Base-by-base conservation (phyloP, 768 basidiomycete species). In the Saitozyma podzolica region DNA sequence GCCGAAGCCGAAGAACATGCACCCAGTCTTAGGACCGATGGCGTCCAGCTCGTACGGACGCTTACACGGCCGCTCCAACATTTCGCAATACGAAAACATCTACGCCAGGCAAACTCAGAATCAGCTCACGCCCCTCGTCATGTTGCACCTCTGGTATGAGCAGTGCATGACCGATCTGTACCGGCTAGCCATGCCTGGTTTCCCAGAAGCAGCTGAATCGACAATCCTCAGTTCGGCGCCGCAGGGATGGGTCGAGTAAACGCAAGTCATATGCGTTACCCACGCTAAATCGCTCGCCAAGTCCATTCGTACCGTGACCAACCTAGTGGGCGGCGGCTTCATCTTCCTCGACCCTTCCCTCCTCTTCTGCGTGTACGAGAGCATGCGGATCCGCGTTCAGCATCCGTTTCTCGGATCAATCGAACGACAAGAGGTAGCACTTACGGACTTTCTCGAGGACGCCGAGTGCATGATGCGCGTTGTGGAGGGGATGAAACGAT, bases 1-100 rank as follows among this genome's bases (percentile, higher is more conserved):
- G 43, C 68, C 68, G 13, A 69, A 45, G 10, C 55, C 62, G 39
- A 45, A 48, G 54, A 66, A 69, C 42, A 69, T 57, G 65, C 39
- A 69, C 45, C 67, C 67, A 14, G 48, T 49, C 49, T 68, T 65
- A 11, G 64, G 61, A 16, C 62, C 61, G 37, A 49, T 51, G 10
- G 54, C 54, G 17, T 40, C 43, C 17, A 69, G 65, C 8, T 63
- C 40, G 56, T 66, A 69, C 3, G 68, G 68, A n/a, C n/a, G n/a
- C n/a, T n/a, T n/a, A n/a, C n/a, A n/a, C n/a, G n/a, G n/a, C n/a
- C n/a, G n/a, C n/a, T n/a, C n/a, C n/a, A n/a, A n/a, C n/a, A n/a
- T n/a, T n/a, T n/a, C n/a, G n/a, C n/a, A n/a, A n/a, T n/a, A n/a
- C n/a, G n/a, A n/a, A n/a, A 48, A 14, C 6, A 48, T 48, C 2